These are phyloP conservation scores for Marchantia polymorpha DNA, from an alignment of 225 moss, liverwort and hornwort species.

Conservation along the genomic window DNA sequence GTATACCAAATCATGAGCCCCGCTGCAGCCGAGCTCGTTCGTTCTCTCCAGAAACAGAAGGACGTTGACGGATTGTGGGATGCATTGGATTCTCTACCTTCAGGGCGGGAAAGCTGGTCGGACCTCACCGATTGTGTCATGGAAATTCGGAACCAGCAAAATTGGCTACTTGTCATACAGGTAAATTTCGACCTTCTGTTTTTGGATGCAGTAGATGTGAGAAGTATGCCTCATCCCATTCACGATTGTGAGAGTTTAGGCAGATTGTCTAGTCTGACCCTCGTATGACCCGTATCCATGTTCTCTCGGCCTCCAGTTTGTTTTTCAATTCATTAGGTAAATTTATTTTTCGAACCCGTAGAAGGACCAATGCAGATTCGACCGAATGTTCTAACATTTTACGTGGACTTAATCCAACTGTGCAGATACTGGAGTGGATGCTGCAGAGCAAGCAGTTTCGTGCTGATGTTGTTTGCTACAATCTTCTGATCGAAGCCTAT, in stretches of 20 bases:
- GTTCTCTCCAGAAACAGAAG: constrained; percentile 51
- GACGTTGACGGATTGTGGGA: constrained; percentile 59
- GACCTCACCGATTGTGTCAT: constrained; percentile 60
- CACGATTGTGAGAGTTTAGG: neutral
- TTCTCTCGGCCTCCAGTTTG: neutral
- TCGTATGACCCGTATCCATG: neutral
- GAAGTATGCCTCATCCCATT: neutral
- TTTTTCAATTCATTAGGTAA: no score
- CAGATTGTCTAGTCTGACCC: neutral
- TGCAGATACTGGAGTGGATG: constrained; percentile 90
- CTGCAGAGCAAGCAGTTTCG: constrained; percentile 60
- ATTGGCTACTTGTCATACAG: constrained; percentile 71
- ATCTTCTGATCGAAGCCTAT: constrained; percentile 91
- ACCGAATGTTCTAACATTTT: neutral
- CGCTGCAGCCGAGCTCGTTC: constrained; percentile 55
- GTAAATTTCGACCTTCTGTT: constrained; percentile 25
- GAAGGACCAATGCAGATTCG: neutral
- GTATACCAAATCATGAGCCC: constrained; percentile 67
- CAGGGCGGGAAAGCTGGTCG: constrained; percentile 66
- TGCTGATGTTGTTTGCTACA: constrained; percentile 79
- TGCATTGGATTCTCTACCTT: constrained; percentile 68
- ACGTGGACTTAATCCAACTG: neutral
- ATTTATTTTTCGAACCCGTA: no score
- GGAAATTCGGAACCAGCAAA: constrained; percentile 65
- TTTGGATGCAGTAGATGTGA: neutral